Evolutionary conservation across 345 rosid species (phyloP).

Genomic region (Dimocarpus longan): DNA sequence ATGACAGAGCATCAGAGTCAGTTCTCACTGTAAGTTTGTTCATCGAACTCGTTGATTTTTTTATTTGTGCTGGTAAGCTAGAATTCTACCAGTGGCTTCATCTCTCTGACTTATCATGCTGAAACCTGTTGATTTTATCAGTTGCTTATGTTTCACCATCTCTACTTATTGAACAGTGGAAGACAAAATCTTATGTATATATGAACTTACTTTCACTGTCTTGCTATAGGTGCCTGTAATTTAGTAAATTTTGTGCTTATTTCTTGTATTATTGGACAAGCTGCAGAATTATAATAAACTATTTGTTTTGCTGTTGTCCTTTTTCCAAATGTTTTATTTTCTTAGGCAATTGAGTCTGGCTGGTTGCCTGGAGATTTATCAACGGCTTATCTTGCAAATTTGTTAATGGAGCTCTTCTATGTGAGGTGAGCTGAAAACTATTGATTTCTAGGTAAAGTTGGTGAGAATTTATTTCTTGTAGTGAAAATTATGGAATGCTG

Average conservation of each 20-base stretch:
- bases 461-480: too few relatives aligned
- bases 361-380: background rate
- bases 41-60: background rate
- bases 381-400: slow-evolving; percentile 32
- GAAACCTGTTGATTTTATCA: background rate
- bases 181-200: background rate
- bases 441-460: too few relatives aligned
- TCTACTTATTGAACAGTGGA: background rate
- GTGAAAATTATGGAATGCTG: too few relatives aligned
- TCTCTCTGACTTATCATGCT: background rate
- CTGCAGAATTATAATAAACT: background rate
- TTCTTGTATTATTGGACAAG: background rate
- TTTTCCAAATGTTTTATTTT: background rate
- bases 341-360: too few relatives aligned
- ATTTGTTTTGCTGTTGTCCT: background rate
- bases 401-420: background rate
- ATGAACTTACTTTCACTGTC: background rate
- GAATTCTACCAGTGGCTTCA: background rate
- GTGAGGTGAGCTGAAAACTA: too few relatives aligned
- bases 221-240: background rate
- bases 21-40: too few relatives aligned
- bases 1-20: too few relatives aligned
- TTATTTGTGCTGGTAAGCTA: background rate
- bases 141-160: background rate
- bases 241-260: background rate